phyloP scores from a whole-genome alignment of 164 flowering plant genomes.

The Annona cherimola region DNA sequence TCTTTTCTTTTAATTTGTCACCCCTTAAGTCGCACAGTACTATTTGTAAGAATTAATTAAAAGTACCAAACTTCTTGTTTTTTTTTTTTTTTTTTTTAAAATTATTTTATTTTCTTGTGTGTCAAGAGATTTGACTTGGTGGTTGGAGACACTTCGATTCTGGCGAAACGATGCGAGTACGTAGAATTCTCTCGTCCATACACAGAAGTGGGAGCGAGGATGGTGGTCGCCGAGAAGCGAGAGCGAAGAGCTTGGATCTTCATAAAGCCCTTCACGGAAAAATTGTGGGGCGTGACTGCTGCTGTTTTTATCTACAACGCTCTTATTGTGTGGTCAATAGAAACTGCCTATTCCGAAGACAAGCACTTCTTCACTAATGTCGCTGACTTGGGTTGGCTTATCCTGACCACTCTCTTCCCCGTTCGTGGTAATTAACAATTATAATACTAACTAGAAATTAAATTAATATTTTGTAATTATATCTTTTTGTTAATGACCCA shows the following conservation, averaged over 20 bases:
- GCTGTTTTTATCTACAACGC: conserved; percentile 10
- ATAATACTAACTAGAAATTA: too few relatives aligned
- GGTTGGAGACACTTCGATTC: conserved; percentile 15
- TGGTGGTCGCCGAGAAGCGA: not conserved
- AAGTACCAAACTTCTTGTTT: not conserved
- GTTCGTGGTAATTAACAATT: conserved; percentile 6
- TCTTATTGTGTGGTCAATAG: conserved; percentile 12
- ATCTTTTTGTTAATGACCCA: too few relatives aligned
- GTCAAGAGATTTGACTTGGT: conserved; percentile 27
- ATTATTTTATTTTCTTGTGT: not conserved
- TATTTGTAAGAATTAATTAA: too few relatives aligned
- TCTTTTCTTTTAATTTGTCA: not conserved
- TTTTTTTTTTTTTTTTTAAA: not conserved
- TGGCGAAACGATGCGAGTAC: conserved; percentile 9
- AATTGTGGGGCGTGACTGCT: conserved; percentile 10
- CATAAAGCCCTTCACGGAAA: conserved; percentile 28
- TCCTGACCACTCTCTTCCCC: conserved; percentile 23
- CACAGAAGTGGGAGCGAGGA: conserved; percentile 12
- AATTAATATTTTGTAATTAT: too few relatives aligned
- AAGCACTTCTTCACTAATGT: conserved; percentile 9
- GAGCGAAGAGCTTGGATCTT: conserved; percentile 27
- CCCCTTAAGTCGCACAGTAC: not conserved
- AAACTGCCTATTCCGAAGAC: conserved; percentile 2
- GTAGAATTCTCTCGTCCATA: conserved; percentile 40
- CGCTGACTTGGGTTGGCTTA: conserved; percentile 19